phyloP scores from a whole-genome alignment of 2,329 filamentous ascomycete species.

The Nothophoma quercina region DNA sequence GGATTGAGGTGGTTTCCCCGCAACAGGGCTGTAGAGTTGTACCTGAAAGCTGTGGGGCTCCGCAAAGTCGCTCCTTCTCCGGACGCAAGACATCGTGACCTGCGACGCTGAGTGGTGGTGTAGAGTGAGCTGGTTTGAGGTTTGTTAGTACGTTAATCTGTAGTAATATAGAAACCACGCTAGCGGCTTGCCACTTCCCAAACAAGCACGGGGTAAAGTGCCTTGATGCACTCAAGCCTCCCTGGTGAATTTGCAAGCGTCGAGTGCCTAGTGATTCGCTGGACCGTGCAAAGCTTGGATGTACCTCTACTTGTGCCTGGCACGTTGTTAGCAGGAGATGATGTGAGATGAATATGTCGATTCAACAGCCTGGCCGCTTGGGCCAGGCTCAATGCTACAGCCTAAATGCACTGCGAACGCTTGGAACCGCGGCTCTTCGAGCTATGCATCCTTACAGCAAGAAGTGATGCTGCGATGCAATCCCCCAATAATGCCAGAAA shows the following conservation, averaged over 20 bases:
- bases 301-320: neutral
- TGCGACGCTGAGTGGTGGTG: constrained; percentile 22
- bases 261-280: constrained; percentile 1
- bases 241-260: constrained; percentile 10
- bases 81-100: neutral
- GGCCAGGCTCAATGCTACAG: constrained; percentile 7
- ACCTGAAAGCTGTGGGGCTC: neutral
- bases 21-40: neutral
- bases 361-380: constrained; percentile 1
- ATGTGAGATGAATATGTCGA: neutral
- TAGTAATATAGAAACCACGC: constrained; percentile 14
- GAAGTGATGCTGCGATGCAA: neutral
- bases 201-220: constrained; percentile 11
- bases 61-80: neutral
- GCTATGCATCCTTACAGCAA: neutral
- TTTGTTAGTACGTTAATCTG: constrained; percentile 25
- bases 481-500: constrained; percentile 27
- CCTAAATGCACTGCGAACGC: constrained; percentile 6
- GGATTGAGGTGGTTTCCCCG: constrained; percentile 4
- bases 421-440: constrained; percentile 5
- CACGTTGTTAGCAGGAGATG: neutral
- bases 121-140: constrained; percentile 22
- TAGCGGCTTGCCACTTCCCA: constrained; percentile 9
- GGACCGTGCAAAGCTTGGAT: constrained; percentile 14
- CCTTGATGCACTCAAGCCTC: constrained; percentile 17